Conservation (phyloP, 495 filamentous ascomycete species). For the Hyphodiscus hymeniophilus region DNA sequence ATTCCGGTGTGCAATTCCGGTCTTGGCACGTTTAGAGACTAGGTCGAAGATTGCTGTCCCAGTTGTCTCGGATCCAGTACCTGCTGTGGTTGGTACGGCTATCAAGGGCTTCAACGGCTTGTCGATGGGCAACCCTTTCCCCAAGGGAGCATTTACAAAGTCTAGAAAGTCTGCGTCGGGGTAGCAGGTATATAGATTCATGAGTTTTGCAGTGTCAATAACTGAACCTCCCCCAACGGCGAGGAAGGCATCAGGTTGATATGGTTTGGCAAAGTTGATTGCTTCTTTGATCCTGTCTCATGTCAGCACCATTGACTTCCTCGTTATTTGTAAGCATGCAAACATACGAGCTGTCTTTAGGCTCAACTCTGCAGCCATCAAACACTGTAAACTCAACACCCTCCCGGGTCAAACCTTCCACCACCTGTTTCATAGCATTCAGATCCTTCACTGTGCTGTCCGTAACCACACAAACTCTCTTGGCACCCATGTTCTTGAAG, state of each 20-base stretch:
- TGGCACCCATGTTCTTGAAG: constrained; percentile 79
- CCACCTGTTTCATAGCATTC: constrained; percentile 75
- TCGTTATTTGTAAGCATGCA: neutral
- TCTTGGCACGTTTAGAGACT: constrained; percentile 80
- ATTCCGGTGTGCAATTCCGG: constrained; percentile 87
- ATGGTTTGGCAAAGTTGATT: constrained; percentile 72
- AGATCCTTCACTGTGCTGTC: constrained; percentile 71
- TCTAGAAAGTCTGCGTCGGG: constrained; percentile 88
- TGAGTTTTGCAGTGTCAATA: constrained; percentile 96
- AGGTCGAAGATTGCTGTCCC: constrained; percentile 98
- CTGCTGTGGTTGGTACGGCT: constrained; percentile 91
- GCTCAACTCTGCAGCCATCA: constrained; percentile 71
- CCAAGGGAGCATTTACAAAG: constrained; percentile 94
- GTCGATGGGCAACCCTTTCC: constrained; percentile 76
- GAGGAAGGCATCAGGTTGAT: constrained; percentile 77
- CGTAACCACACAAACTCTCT: constrained; percentile 84
- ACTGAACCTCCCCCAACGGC: constrained; percentile 86
- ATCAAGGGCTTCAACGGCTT: constrained; percentile 75
- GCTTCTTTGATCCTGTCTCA: constrained; percentile 67
- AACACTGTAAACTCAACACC: constrained; percentile 76
- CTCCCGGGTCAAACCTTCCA: constrained; percentile 66
- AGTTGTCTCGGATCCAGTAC: constrained; percentile 92
- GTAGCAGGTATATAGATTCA: constrained; percentile 90
- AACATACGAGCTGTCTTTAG: constrained; percentile 82
- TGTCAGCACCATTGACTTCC: constrained; percentile 3